Evolutionary conservation across 306 rosid genomes (phyloP), one percentile per base, ranked within the genome.

Genomic region (Cicer pinnatifidum): DNA sequence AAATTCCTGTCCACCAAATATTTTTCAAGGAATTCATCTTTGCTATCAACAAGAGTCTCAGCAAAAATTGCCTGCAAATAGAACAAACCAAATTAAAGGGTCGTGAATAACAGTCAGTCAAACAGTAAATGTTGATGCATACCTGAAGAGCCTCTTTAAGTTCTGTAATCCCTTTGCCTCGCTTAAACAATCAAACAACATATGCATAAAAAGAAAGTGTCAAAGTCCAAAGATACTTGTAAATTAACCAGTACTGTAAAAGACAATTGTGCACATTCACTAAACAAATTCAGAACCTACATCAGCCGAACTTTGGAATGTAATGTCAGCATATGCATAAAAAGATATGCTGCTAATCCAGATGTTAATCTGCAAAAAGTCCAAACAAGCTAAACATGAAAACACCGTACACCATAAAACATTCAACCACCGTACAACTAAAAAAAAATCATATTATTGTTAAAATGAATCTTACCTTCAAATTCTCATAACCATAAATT

Each of bases 131-230:
- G 11, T 61, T 1, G 51, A 46, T 46, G 39, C 77, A 66, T 51
- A 94, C 99, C 97, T 90, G 87, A 69, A 94, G 99, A 82, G 89
- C 57, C 65, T 87, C 61, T 28, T 85, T 91, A 69, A 94, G 87
- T 78, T 90, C 92, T 5, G 99, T 91, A 69, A 94, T 79, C 62
- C 99, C 97, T 85, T 88, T 94, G 56, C 96, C 99, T 40, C 89
- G 87, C 99, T 94, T 41, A n/a, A 86, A 79, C 67, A 79, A 73
- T 59, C 40, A 80, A 50, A 58, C 54, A 83, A 53, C 69, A 68
- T 23, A 23, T 23, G 33, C 5, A 59, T 69, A 28, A 8, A 60
- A 41, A 75, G 53, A 28, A 56, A 40, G 67, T 10, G 78, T 66
- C 45, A 82, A 65, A 75, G 7, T 5, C 63, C 71, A 53, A 58